These are phyloP conservation scores for Backusella luteola DNA, from an alignment of 192 early-diverging fungal genomes.

Conservation along the genomic window DNA sequence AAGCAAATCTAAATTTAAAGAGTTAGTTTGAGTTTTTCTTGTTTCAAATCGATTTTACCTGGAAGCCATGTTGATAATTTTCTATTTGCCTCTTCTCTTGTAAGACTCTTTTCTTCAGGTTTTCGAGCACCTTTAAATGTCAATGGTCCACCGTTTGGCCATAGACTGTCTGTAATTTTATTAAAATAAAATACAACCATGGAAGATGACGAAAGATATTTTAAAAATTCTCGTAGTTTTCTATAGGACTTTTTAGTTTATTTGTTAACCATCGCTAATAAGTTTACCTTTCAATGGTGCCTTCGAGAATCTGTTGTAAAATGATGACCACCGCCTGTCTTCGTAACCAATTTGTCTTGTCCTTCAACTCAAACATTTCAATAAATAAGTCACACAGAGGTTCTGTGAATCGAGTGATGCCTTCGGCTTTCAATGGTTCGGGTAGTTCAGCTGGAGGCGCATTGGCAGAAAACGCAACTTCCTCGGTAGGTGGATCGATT, in stretches of 20 bases:
- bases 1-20: slow-evolving; percentile 46
- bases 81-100: slow-evolving; percentile 47
- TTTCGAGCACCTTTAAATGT: slow-evolving; percentile 32
- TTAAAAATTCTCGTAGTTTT: slow-evolving; percentile 45
- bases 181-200: slow-evolving; percentile 45
- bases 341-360: slow-evolving; percentile 84
- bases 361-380: slow-evolving; percentile 92
- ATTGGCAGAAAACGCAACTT: not conserved
- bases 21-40: not conserved
- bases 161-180: slow-evolving; percentile 45
- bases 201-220: slow-evolving; percentile 33
- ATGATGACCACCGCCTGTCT: slow-evolving; percentile 84
- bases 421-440: slow-evolving; percentile 29
- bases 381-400: slow-evolving; percentile 81
- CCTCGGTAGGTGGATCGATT: not conserved
- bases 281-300: slow-evolving; percentile 73
- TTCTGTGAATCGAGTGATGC: slow-evolving; percentile 58
- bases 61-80: slow-evolving; percentile 63
- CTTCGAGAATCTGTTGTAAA: slow-evolving; percentile 85
- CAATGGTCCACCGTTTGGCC: slow-evolving; percentile 50
- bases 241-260: not conserved
- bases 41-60: slow-evolving; percentile 16
- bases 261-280: no score
- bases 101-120: slow-evolving; percentile 43
- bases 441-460: not conserved